phyloP scores from a whole-genome alignment of 75 land plant genomes.

The Selaginella moellendorffii region DNA sequence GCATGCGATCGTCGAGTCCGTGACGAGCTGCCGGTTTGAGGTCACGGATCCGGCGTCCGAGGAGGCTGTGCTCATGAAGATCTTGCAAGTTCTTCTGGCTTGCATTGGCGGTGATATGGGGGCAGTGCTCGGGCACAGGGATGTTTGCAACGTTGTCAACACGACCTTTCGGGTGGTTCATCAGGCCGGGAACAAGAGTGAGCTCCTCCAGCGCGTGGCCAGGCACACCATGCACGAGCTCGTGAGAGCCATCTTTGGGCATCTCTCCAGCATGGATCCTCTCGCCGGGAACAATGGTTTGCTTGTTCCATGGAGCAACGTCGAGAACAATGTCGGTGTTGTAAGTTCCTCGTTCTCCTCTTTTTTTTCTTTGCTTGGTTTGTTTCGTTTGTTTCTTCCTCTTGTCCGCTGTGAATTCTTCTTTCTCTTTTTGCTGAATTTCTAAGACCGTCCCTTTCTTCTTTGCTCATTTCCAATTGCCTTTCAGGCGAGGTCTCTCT shows the following conservation, averaged over 20 bases:
- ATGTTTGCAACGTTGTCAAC: conserved; percentile 74
- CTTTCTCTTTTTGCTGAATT: too few species aligned
- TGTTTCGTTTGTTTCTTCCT: background rate
- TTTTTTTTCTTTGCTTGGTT: background rate
- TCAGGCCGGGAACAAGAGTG: conserved; percentile 58
- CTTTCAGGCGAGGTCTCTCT: background rate
- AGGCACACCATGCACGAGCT: conserved; percentile 86
- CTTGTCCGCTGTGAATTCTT: too few species aligned
- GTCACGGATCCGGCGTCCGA: conserved; percentile 91
- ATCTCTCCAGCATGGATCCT: conserved; percentile 48
- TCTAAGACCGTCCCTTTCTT: too few species aligned
- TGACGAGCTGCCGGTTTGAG: conserved; percentile 92
- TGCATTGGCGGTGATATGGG: conserved; percentile 41
- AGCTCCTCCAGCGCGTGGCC: conserved; percentile 62
- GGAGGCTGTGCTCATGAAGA: conserved; percentile 91
- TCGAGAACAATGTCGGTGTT: background rate
- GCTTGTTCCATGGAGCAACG: background rate
- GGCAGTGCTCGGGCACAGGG: conserved; percentile 47
- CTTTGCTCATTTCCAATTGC: background rate
- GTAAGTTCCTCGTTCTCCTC: background rate
- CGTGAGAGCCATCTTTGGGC: conserved; percentile 54
- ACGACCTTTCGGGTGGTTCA: conserved; percentile 90
- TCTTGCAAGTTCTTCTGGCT: conserved; percentile 40
- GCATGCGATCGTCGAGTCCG: conserved; percentile 79
- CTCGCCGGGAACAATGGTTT: background rate